Base-by-base conservation (phyloP, 2,329 filamentous ascomycete genomes). In the Aureobasidium mangrovei region DNA sequence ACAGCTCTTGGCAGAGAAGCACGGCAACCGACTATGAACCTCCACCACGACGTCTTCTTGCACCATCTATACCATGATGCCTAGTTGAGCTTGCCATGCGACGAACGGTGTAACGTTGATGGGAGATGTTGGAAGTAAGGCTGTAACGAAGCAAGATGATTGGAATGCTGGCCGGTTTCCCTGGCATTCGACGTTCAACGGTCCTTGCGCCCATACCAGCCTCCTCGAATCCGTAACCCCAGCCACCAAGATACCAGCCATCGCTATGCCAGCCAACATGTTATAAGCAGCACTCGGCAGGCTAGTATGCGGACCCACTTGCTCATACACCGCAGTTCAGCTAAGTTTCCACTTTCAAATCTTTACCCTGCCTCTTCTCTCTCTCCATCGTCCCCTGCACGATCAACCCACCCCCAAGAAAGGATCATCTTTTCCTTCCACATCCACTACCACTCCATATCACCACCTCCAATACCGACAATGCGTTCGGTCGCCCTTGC, bases 401-500 rank as follows among this genome's bases (percentile, higher is more conserved):
- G 47, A 51, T 28, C 47, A 51, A 42, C 3, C 18, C 46, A 40
- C 46, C 8, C 35, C 12, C 36, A 40, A 49, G 18, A 51, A n/a
- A 18, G 18, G 18, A n/a, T 40, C 36, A 33, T n/a, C 31, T 35
- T 4, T 35, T 33, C 38, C 28, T 40, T 28, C 18, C 27, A 18
- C 31, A 26, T 18, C 38, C 9, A 29, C 33, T 18, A 26, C 33
- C 47, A 41, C 12, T 27, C 24, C 24, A 28, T 18, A 33, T 24
- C 38, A 51, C 38, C 32, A 41, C 7, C 31, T 24, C 38, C 12
- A 35, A 42, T 28, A 41, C 33, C 31, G 38, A 53, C 12, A 29
- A 56, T 57, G 56, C 24, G 49, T 43, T 54, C 53, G 27, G 38
- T 42, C 36, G 24, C 42, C 60, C 35, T 61, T 33, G 59, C 60